Base-by-base conservation (phyloP, 1,284 basidiomycete species). In the Ustilago hordei region DNA sequence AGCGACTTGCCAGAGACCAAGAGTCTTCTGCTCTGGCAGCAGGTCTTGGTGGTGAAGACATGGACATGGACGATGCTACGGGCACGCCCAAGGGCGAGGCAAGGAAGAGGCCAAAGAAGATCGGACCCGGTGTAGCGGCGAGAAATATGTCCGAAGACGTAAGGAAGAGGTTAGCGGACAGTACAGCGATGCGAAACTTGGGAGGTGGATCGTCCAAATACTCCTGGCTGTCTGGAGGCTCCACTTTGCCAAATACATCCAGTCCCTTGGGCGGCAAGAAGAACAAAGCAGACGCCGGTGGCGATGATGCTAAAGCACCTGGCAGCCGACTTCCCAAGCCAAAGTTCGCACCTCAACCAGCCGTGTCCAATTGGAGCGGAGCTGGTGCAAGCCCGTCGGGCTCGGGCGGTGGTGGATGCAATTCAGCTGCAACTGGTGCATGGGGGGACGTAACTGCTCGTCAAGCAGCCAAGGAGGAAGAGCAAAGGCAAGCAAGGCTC, bases 61-160 rank as follows among this genome's bases (percentile, higher is more conserved):
- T 68, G 41, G 69, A 64, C 35, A 53, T 64, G 35, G 78, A 74
- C n/a, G 79, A 79, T 13, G 75, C 63, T 9, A 58, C 60, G 4
- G 75, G 66, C 19, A 73, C 71, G 13, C 64, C 69, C 5, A 56
- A 53, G 64, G 65, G 55, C 8, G 70, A 71, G 31, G 63, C 60
- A 19, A 74, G 69, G 34, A 80, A 81, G 69, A 75, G 65, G 36
- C 67, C 67, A 41, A 83, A 82, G 50, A 77, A 79, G 55, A 73
- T 81, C n/a, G 78, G 79, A 2, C 68, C 68, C 15, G 70, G 80
- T 19, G 70, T 76, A 8, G 73, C 79, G 3, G 82, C 81, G 2
- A 73, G 80, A 47, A 85, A 85, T 63, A 79, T 85, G 70, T 80
- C 79, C 12, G 84, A 85, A 54, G 84, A 85, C 36, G 80, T 85